These are phyloP conservation scores for Eucalyptus polyanthemos DNA, from an alignment of 345 rosid species.

Conservation along the genomic window DNA sequence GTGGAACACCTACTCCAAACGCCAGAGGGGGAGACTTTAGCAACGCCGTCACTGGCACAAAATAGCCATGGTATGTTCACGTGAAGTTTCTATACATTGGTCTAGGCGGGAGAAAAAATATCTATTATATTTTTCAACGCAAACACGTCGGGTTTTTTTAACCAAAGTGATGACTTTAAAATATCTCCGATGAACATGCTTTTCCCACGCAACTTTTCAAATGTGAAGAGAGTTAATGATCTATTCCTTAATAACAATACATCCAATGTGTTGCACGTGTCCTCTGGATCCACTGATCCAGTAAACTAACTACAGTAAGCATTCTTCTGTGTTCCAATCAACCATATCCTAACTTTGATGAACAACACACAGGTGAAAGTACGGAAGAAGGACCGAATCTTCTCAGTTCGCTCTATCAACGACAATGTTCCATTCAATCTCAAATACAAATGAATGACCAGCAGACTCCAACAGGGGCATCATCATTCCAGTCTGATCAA, in stretches of 20 bases:
- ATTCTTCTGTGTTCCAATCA: rapidly evolving
- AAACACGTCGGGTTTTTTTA: not conserved
- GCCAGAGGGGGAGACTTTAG: no score
- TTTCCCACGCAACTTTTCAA: not conserved
- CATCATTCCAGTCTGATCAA: no score
- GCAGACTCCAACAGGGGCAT: rapidly evolving
- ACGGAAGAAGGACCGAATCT: rapidly evolving
- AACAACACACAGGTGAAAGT: not conserved
- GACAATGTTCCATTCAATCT: no score
- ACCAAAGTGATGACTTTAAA: not conserved
- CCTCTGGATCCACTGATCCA: not conserved
- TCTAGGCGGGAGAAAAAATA: no score
- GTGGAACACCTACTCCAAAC: no score
- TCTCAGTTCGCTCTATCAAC: rapidly evolving
- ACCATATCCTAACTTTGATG: not conserved
- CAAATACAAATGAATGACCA: not conserved
- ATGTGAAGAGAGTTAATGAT: not conserved
- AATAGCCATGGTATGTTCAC: not conserved
- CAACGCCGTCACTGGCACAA: rapidly evolving
- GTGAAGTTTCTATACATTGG: no score
- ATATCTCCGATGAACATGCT: not conserved
- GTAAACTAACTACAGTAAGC: not conserved
- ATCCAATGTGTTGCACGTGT: not conserved
- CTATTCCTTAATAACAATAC: not conserved
- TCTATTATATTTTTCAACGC: not conserved